These are phyloP conservation scores for Geotrichum bryndzae DNA, from an alignment of 1,139 yeast species.

Conservation along the genomic window DNA sequence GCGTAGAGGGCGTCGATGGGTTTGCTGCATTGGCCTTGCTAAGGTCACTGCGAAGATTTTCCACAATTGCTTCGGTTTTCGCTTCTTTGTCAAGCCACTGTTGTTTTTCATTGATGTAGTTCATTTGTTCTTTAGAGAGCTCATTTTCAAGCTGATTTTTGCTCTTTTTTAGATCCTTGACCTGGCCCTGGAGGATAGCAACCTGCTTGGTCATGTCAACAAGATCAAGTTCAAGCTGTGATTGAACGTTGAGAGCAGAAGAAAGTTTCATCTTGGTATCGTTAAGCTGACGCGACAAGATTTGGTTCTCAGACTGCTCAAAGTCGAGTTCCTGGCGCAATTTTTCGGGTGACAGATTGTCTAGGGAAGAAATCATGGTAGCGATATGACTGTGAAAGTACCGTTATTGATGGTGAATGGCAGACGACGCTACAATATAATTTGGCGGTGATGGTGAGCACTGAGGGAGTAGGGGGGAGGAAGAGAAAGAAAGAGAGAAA, in stretches of 20 bases:
- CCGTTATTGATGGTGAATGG: not conserved
- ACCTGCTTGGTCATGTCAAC: constrained; percentile 26
- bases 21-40: not conserved
- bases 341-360: not conserved
- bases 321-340: constrained; percentile 27
- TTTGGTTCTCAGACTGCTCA: constrained; percentile 27
- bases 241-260: constrained; percentile 22
- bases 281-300: constrained; percentile 23
- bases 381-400: not conserved
- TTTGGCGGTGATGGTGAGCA: not conserved
- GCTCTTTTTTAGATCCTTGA: constrained; percentile 23
- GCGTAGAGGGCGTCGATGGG: not conserved
- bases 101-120: constrained; percentile 33
- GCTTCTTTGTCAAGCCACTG: constrained; percentile 33
- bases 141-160: constrained; percentile 27
- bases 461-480: not conserved
- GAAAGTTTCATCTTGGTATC: constrained; percentile 23
- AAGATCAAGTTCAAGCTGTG: constrained; percentile 32
- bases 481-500: not conserved
- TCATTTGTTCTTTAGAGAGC: constrained; percentile 28
- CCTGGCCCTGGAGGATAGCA: constrained; percentile 22
- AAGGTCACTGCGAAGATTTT: constrained; percentile 17
- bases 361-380: not conserved
- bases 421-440: not conserved
- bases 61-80: constrained; percentile 24